Base-by-base conservation (phyloP, 306 rosid genomes). In the Alnus rubra region DNA sequence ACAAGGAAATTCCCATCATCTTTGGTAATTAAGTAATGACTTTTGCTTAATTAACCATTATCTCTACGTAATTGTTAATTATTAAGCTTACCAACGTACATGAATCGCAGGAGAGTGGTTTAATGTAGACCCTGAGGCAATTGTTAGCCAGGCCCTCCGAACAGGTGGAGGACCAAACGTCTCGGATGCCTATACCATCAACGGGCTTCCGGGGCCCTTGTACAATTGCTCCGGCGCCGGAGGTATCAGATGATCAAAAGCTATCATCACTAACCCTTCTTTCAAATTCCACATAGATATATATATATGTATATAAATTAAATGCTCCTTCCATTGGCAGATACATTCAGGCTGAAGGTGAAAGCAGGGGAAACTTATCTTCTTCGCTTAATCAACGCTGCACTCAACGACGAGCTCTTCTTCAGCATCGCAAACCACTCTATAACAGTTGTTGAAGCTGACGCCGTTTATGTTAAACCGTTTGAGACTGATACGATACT, bases 1-100 rank as follows among this genome's bases (percentile, higher is more conserved):
- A 69, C 76, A 78, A 71, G 50, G 70, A 78, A 39, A 42, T 78
- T 33, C 81, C 81, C 58, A 56, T 78, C 44, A n/a, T 78, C 5
- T 78, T 78, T 56, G 82, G 82, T 78, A 78, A 70, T 49, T 37
- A 55, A 28, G 2, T 28, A 5, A 3, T 71, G 56, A 65, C 12
- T 42, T 39, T 39, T 42, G 5, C 1, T 5, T 4, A 39, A 39
- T 39, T 39, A 4, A 39, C 44, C 44, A 39, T 39, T 39, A 39
- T 42, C 6, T 42, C 5, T 42, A 33, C 37, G 2, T 33, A 33
- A 33, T 2, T 33, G 37, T 33, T 33, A 33, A 33, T 2, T 33
- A 33, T 33, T 33, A 33, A 33, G 37, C 2, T 0, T 19, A 28
- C 15, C 23, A 71, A 45, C 15, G 18, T 47, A 10, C 6, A 10